Evolutionary conservation across 495 filamentous ascomycete species (phyloP), one percentile per base, ranked within the genome.

Genomic region (Podospora pseudocomata): DNA sequence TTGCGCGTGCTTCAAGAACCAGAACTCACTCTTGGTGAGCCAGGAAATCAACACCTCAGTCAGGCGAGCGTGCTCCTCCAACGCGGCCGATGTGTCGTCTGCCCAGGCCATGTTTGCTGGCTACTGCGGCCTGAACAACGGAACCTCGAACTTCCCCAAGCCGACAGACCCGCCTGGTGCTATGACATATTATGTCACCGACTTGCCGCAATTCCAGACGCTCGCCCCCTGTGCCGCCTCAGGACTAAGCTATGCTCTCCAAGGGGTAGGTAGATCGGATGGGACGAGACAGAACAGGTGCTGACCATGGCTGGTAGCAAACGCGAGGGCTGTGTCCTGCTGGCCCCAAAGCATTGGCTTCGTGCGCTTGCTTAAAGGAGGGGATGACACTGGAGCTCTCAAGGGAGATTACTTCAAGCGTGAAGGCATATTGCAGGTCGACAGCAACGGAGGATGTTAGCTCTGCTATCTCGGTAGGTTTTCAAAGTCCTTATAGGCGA

Each of bases 121-220:
- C 4, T 86, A 83, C 69, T 86, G 84, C 55, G 77, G 74, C 15
- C 69, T 86, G 67, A 79, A 73, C 27, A 67, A 75, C n/a, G 83
- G 83, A 63, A 83, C 80, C 4, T 78, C 80, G 2, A 69, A 67
- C 2, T 84, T 86, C 64, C 83, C 82, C 5, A 70, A 70, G 18
- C 77, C 81, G n/a, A 70, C 78, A 13, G 66, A 77, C 7, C 80
- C 83, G 3, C 80, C 82, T 3, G 83, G 83, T 32, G 75, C 80
- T 34, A 80, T 85, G 78, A 79, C 81, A 0, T 86, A 85, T 63
- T 80, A 81, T 60, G 81, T 86, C 67, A 85, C 82, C 5, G 83
- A 81, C 18, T 65, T 85, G 56, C 76, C 80, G 1, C 67, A 80
- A 60, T 86, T 72, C 59, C 80, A 74, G 20, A 74, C 79, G 0